phyloP scores from a whole-genome alignment of 2,329 filamentous ascomycete species.

The Eutypa lata region DNA sequence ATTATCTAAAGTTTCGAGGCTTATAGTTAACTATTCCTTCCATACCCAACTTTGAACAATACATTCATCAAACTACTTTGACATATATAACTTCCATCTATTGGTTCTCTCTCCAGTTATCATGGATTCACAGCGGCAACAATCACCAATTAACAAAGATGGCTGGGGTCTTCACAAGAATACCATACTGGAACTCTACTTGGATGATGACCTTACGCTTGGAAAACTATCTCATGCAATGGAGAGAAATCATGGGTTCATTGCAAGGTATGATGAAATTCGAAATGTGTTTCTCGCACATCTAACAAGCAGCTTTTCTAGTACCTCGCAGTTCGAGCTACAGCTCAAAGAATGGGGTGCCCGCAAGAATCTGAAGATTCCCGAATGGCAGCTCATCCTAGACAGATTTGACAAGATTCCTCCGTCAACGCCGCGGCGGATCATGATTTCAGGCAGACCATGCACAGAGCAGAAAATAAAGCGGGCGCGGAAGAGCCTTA shows the following conservation, averaged over 20 bases:
- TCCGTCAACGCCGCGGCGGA: conserved; percentile 2
- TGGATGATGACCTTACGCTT: background rate
- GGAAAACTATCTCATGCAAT: background rate
- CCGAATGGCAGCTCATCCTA: conserved; percentile 5
- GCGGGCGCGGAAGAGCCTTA: conserved; percentile 2
- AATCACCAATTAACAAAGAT: background rate
- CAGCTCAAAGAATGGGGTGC: conserved; percentile 3
- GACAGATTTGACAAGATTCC: conserved; percentile 5
- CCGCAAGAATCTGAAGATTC: conserved; percentile 8
- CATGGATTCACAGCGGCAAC: background rate
- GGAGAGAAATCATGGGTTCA: background rate
- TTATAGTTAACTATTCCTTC: too few relatives aligned
- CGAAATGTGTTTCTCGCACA: background rate
- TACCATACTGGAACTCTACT: background rate
- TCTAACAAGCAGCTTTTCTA: background rate
- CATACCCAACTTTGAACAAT: background rate
- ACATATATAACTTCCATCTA: background rate
- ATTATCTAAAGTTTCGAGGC: too few relatives aligned
- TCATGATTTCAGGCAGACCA: conserved; percentile 2
- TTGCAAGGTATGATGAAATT: background rate
- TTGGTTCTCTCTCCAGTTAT: background rate
- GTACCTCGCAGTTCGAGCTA: conserved; percentile 4
- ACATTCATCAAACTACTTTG: background rate
- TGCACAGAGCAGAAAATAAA: background rate
- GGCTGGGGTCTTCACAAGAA: background rate